Base-by-base conservation (phyloP, 345 rosid genomes). In the Zanthoxylum bungeanum region DNA sequence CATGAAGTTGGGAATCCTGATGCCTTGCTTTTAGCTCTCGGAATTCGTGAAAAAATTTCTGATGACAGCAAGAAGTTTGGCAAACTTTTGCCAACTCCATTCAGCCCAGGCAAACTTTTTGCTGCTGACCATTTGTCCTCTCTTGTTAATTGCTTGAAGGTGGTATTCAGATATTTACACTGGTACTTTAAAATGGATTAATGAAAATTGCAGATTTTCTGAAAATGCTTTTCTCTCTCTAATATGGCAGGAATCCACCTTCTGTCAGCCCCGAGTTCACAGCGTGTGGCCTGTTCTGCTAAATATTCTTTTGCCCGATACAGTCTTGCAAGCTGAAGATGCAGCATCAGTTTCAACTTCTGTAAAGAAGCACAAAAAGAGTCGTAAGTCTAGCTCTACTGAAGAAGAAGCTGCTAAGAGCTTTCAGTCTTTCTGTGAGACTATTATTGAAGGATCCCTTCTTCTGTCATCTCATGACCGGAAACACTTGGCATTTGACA, bases 191-290 rank as follows among this genome's bases (percentile, higher is more conserved):
- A 44, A 19, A 44, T 44, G 19, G 19, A 44, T 44, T 17, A 44
- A 44, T 14, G 49, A 44, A 44, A 44, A 12, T 19, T 3, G 49
- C 16, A 44, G 16, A 44, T 44, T 44, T 44, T 44, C 49, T 44
- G 49, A 44, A 44, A 44, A 14, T 44, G 8, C 16, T 74, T 68
- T 9, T 57, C 44, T 72, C 63, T 72, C 30, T 73, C 37, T 57
- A 69, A 75, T 58, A 52, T 85, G 69, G 74, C 93, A 96, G 99
- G 97, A 93, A 75, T 89, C 99, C 59, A 83, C 97, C 62, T 92
- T 93, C 83, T 96, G 98, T 73, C 97, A 89, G 81, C 99, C 99
- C 76, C 93, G 98, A 71, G 83, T 93, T 64, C 99, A 96, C 70
- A 81, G 95, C 70, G 66, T 93, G 62, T 96, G 98, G 99, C 86